Evolutionary conservation across 1,284 basidiomycete species (phyloP), one percentile per base, ranked within the genome.

Genomic region (Malassezia pachydermatis): DNA sequence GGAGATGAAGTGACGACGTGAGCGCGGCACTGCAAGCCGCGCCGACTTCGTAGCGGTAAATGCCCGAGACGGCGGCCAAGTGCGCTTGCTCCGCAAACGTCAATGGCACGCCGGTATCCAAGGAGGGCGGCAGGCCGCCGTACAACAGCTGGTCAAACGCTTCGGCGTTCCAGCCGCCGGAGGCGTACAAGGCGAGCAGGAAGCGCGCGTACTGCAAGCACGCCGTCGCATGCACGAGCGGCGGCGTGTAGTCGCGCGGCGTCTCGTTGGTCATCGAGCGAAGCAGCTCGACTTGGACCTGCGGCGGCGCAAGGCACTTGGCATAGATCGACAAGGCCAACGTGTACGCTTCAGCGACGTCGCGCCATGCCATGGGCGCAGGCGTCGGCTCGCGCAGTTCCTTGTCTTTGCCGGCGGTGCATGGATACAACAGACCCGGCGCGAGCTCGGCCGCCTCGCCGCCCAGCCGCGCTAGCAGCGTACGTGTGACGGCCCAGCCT

Each of bases 111-210:
- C 58, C 57, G 33, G 62, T 59, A 1, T 56, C 65, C 27, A 70
- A 47, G 9, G 61, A 47, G 4, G 66, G 68, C 16, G 68, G 68
- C 3, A 60, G 51, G 19, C 68, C 68, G 19, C 68, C 68, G 30
- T 65, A 67, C 13, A 71, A 43, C 20, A 71, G 54, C 54, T 69
- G 67, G 51, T 71, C 68, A 41, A 70, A 70, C 22, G 59, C 60
- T 37, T 69, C 68, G 37, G 59, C 65, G 34, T 67, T 70, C 65
- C 66, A 71, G 0, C 68, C 68, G 14, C 57, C 59, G 2, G 57
- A 63, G 2, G 67, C 61, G 62, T 64, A 71, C 11, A 71, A 53
- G 1, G 68, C 65, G 10, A 70, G 53, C 30, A 71, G 55, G 45
- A 71, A 62, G 34, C 67, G 55, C 6, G 67, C 55, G 29, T 67